Percentiles rank a stretch among this genome's conserved stretches.
Evolutionary conservation across 441 rosid genomes (phyloP).

Genomic region (Croton setiger): DNA sequence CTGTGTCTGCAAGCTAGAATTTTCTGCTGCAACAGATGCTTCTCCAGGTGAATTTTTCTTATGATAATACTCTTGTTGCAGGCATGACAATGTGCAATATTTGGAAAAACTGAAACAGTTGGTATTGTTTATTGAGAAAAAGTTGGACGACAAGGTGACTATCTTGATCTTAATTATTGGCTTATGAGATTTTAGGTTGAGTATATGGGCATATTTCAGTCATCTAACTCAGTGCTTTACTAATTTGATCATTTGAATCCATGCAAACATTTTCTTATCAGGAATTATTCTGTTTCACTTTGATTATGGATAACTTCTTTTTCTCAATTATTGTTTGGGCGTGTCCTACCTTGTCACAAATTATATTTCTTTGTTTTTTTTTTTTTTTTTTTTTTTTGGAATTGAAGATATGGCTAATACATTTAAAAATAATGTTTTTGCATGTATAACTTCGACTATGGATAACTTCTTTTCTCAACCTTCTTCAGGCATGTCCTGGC

Average conservation of each 20-base stretch:
- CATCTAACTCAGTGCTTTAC: constrained; percentile 4
- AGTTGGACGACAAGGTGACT: constrained; percentile 74
- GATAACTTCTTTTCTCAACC: neutral
- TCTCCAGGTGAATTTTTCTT: constrained; percentile 20
- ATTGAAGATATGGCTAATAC: neutral
- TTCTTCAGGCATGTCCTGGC: no score
- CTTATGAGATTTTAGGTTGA: neutral
- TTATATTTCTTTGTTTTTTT: neutral
- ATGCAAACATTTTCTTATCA: no score
- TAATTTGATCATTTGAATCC: neutral
- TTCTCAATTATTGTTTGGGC: neutral
- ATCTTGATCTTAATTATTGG: constrained; percentile 9
- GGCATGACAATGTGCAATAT: constrained; percentile 89
- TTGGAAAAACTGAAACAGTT: constrained; percentile 94
- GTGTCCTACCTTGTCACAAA: neutral
- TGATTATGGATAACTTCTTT: neutral
- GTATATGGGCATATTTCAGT: constrained; percentile 9
- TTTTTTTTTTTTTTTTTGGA: no score
- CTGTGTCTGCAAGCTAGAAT: neutral
- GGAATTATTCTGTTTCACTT: neutral
- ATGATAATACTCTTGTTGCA: constrained; percentile 41
- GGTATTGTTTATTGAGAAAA: constrained; percentile 75
- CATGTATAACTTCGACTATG: neutral
- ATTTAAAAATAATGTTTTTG: neutral
- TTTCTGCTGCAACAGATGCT: constrained; percentile 13